These are phyloP conservation scores for Phaeolepiota aurea DNA, from an alignment of 768 basidiomycete genomes.

Conservation along the genomic window DNA sequence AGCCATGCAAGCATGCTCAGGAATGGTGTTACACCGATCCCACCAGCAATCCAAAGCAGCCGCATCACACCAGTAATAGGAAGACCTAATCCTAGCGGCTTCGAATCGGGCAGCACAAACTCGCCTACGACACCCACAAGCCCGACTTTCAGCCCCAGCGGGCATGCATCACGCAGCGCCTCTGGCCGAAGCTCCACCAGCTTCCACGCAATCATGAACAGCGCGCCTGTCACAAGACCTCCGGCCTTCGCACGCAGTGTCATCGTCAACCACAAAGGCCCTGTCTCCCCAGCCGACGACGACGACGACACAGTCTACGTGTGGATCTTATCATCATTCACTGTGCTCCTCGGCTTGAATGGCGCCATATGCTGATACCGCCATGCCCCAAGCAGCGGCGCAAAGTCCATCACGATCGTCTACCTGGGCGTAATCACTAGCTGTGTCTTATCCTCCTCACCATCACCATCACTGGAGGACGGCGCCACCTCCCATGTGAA, in stretches of 20 bases:
- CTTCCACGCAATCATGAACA: slow-evolving; percentile 42
- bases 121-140: slow-evolving; percentile 47
- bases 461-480: no score
- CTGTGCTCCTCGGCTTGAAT: slow-evolving; percentile 26
- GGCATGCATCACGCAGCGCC: slow-evolving; percentile 27
- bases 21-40: slow-evolving; percentile 1
- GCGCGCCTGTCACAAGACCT: slow-evolving; percentile 45
- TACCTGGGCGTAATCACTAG: slow-evolving; percentile 44
- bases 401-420: slow-evolving; percentile 46
- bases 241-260: slow-evolving; percentile 49
- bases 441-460: no score
- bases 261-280: slow-evolving; percentile 24
- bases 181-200: slow-evolving; percentile 30
- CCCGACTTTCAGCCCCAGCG: slow-evolving; percentile 30
- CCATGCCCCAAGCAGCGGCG: slow-evolving; percentile 35
- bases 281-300: no score
- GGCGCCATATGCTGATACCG: slow-evolving; percentile 46
- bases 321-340: slow-evolving; percentile 56
- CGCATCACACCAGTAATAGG: background rate
- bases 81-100: background rate
- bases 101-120: slow-evolving; percentile 26
- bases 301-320: slow-evolving; percentile 54
- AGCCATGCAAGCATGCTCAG: background rate
- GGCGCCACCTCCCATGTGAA: slow-evolving; percentile 45
- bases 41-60: slow-evolving; percentile 1